Conservation (phyloP, 2,329 filamentous ascomycete species). For the Neofusicoccum sp. region DNA sequence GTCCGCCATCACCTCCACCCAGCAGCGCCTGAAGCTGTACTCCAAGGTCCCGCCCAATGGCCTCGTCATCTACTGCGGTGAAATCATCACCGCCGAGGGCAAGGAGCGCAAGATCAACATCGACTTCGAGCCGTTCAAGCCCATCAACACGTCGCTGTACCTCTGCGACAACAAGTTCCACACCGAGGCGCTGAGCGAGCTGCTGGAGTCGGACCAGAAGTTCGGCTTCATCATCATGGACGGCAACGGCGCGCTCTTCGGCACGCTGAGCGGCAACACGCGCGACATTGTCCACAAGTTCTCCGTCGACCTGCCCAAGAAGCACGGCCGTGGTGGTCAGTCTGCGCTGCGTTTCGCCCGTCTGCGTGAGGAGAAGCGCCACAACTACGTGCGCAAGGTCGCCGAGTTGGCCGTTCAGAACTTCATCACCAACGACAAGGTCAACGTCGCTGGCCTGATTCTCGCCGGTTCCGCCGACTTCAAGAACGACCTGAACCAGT, state of each 20-base stretch:
- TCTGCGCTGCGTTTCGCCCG: conserved; percentile 98
- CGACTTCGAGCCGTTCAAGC: conserved; percentile 99
- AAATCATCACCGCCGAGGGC: conserved; percentile 98
- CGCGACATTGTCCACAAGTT: conserved; percentile 98
- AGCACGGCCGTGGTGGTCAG: conserved; percentile 99
- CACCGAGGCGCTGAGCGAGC: conserved; percentile 93
- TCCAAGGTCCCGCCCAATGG: conserved; percentile 98
- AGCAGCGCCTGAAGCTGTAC: conserved; percentile 98
- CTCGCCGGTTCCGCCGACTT: conserved; percentile 97
- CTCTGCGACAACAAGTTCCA: conserved; percentile 99
- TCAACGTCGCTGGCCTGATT: conserved; percentile 94
- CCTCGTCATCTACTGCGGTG: conserved; percentile 97
- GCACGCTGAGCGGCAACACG: conserved; percentile 95
- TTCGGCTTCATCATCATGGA: conserved; percentile 99
- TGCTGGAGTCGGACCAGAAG: conserved; percentile 98
- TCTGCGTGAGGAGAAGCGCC: conserved; percentile 98
- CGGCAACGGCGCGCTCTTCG: conserved; percentile 96
- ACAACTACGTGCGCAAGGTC: conserved; percentile 99
- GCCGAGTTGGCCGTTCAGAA: conserved; percentile 97
- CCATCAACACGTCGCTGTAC: conserved; percentile 98
- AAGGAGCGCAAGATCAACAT: conserved; percentile 99
- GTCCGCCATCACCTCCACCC: conserved; percentile 97
- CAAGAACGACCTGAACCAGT: conserved; percentile 98
- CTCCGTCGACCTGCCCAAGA: conserved; percentile 97
- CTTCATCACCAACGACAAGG: conserved; percentile 97